Base-by-base conservation (phyloP, 257 asterid species). In the Coffea canephora region DNA sequence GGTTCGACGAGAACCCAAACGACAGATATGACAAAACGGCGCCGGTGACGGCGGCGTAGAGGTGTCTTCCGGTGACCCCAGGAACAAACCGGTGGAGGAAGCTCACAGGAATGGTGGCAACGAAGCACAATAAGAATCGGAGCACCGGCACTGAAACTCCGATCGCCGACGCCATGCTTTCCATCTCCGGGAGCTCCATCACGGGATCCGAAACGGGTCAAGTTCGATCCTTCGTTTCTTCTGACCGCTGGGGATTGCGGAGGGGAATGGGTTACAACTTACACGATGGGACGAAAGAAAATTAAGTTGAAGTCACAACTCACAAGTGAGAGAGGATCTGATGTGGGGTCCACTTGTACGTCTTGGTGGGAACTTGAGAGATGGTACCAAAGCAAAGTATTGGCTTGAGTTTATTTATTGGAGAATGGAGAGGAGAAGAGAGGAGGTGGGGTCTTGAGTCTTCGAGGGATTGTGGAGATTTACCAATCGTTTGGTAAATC, bases 91-190 rank as follows among this genome's bases (percentile, higher is more conserved):
- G 92, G 87, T 94, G 97, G 84, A 92, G 34, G 85, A 92, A 90
- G 85, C 97, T 89, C 75, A 94, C 91, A 19, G 97, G 99, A 69
- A 96, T 89, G n/a, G 99, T 94, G 73, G 91, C 95, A 13, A 85
- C 90, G 86, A 90, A 94, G 83, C 99, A 92, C 1, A 96, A 81
- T 4, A 94, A 71, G 85, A 96, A 96, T 21, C 98, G 93, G 83
- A 96, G 93, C 69, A 96, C 99, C 78, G 97, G 86, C 12, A 96
- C 96, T 11, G 99, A 96, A 2, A 96, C 94, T 71, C 98, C 98
- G 82, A 96, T 96, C 52, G 95, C 85, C 46, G 91, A 80, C 49
- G 99, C 99, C 98, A 96, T 86, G 12, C 90, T 31, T 48, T 87
- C 94, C 92, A 96, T 86, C 89, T 89, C 97, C 92, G 94, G 98